Evolutionary conservation across 1,284 basidiomycete genomes (phyloP).

Genomic region (Rhodotorula sp.): DNA sequence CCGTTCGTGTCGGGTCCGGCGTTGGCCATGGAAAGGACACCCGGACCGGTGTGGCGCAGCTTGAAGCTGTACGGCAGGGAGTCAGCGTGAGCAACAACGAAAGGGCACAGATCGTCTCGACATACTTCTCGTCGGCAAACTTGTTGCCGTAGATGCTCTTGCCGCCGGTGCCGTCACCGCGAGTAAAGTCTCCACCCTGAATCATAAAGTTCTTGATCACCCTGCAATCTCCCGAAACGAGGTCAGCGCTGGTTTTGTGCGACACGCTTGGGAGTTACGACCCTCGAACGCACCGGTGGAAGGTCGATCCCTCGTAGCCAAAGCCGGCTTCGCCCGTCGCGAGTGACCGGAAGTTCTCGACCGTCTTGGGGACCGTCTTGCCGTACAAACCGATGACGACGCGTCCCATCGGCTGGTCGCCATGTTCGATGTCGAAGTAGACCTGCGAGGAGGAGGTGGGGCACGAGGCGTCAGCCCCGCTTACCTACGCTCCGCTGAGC

Average conservation of each 20-base stretch:
- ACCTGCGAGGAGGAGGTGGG: slow-evolving; percentile 52
- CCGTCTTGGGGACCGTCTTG: slow-evolving; percentile 68
- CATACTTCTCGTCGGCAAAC: slow-evolving; percentile 54
- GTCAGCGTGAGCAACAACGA: neutral
- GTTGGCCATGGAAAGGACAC: slow-evolving; percentile 87
- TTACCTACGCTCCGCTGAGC: no score
- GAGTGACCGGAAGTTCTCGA: slow-evolving; percentile 47
- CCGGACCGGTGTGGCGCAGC: slow-evolving; percentile 81
- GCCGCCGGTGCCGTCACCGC: slow-evolving; percentile 49
- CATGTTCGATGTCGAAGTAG: slow-evolving; percentile 87
- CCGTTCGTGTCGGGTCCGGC: slow-evolving; percentile 56
- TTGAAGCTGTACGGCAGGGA: slow-evolving; percentile 55
- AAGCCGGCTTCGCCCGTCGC: slow-evolving; percentile 71
- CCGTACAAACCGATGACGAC: slow-evolving; percentile 51
- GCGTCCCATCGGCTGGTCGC: slow-evolving; percentile 64
- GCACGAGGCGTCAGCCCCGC: no score
- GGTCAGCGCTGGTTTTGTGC: neutral
- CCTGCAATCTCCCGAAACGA: neutral
- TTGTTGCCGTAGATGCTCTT: slow-evolving; percentile 43
- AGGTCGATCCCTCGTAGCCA: slow-evolving; percentile 64
- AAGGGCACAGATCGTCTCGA: slow-evolving; percentile 2
- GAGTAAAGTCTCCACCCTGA: slow-evolving; percentile 62
- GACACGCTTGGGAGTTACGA: neutral
- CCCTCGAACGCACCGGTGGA: slow-evolving; percentile 58
- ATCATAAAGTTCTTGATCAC: slow-evolving; percentile 39